Evolutionary conservation across 306 rosid species (phyloP), one percentile per base, ranked within the genome.

Genomic region (Rosa persica): DNA sequence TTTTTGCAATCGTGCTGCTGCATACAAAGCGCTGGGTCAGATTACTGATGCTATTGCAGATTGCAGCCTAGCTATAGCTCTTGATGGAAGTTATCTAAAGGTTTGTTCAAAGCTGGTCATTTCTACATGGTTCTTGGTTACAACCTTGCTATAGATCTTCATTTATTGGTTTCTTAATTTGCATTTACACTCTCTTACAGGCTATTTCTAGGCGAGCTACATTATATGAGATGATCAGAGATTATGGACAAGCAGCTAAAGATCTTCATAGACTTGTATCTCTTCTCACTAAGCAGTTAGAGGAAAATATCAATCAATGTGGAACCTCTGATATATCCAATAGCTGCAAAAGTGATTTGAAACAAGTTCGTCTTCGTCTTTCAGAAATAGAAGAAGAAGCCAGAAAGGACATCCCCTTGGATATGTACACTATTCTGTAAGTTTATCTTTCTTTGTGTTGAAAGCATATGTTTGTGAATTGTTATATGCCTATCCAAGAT

Each of bases 1-100:
- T 82, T 93, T 91, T 64, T 95, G 97, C 88, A 95, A 93, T 85
- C 99, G 99, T 46, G 99, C 99, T 40, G 97, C 99, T 43, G 97
- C 99, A 69, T 87, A 89, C 83, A 95, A 91, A 90, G 98, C 90
- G 27, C 78, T 87, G 79, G 98, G 97, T 72, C 99, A 95, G 85
- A 88, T 93, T 65, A 88, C 87, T 7, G 97, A 95, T 83, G 99
- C 97, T 69, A 89, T 93, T 81, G 94, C 99, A 12, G 99, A 95
- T 86, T 95, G 98, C 87, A 87, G 93, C 87, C 88, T 91, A 67
- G 93, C 99, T 79, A 93, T 95, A 81, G 99, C 99, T 75, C 98
- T 95, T 80, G 99, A 95, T 80, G 88, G 90, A 85, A 90, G 85
- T 73, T 95, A 93, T 88, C 72, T 88, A 71, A 93, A 95, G 97